Base-by-base conservation (phyloP, 257 asterid species). In the Ajuga chamaepitys region DNA sequence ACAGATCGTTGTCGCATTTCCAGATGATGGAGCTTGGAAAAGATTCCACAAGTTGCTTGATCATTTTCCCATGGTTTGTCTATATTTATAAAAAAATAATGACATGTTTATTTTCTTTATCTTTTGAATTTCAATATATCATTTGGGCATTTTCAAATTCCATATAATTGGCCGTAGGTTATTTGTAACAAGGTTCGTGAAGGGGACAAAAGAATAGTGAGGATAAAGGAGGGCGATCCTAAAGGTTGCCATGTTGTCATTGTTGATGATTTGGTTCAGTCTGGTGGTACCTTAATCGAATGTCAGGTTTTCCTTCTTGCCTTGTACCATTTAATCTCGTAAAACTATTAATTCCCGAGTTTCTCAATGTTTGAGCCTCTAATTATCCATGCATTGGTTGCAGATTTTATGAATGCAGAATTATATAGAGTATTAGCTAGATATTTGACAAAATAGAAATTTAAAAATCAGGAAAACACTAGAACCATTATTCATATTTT, bases 21-120 rank as follows among this genome's bases (percentile, higher is more conserved):
- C 96, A 0, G 98, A 91, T 78, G 98, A 91, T 85, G 98, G 98
- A 60, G 98, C 98, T 70, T 91, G 98, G 98, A 91, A 91, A 79
- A 78, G 98, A 70, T 91, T 91, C 86, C 95, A 91, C 87, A 91
- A 91, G 85, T 76, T 70, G 70, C 70, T 91, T 28, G 90, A 78
- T 75, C 80, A 91, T 73, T 88, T 75, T 64, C 95, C 96, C 53
- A 82, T 68, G 84, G 98, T 91, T 75, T 44, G 81, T 75, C 59
- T 56, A 40, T 47, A 60, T 32, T 53, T 30, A n/a, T n/a, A 21
- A 17, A 38, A 30, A 13, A 20, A 40, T 40, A 21, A 3, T n/a
- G n/a, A n/a, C n/a, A n/a, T n/a, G n/a, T n/a, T n/a, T n/a, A 12
- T 28, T 32, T 52, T 48, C 47, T 21, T 63, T 50, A 0, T 14